Percentiles rank a stretch among this genome's conserved stretches.
Conservation (phyloP, 192 early-diverging fungal species). For the Entomortierella parvispora region DNA sequence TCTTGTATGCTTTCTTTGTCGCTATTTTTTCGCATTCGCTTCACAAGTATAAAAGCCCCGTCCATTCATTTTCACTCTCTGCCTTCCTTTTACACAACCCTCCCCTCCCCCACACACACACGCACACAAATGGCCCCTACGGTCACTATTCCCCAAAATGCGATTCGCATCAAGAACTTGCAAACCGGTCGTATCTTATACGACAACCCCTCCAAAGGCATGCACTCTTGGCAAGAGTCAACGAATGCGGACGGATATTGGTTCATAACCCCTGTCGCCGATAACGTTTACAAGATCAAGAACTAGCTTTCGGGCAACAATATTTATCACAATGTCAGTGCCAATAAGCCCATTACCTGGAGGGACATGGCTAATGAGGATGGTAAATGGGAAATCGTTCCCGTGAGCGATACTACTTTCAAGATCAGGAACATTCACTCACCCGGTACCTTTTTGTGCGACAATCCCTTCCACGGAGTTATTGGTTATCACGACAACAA, state of each 20-base stretch:
- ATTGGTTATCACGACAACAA: slow-evolving; percentile 9
- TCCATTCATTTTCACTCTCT: neutral
- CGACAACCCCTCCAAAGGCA: slow-evolving; percentile 1
- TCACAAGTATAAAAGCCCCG: neutral
- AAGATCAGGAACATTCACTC: slow-evolving; percentile 4
- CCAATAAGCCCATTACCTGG: slow-evolving; percentile 13
- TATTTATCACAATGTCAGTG: slow-evolving; percentile 5
- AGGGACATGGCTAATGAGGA: slow-evolving; percentile 4
- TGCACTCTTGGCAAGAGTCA: slow-evolving; percentile 13
- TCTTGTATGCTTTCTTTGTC: too few species aligned
- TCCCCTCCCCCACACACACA: neutral
- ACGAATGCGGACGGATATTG: slow-evolving; percentile 10
- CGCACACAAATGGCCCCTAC: neutral
- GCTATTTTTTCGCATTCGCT: too few species aligned
- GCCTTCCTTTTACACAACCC: too few species aligned
- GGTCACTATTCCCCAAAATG: slow-evolving; percentile 6
- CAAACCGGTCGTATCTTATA: slow-evolving; percentile 7
- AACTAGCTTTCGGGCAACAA: neutral
- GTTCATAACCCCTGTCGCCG: slow-evolving; percentile 13
- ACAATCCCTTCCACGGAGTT: neutral
- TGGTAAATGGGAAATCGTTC: slow-evolving; percentile 10
- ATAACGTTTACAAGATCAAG: slow-evolving; percentile 22
- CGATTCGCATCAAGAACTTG: slow-evolving; percentile 17
- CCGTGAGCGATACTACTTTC: neutral
- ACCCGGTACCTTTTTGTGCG: neutral